These are phyloP conservation scores for Candida chilensis DNA, from an alignment of 805 yeast species.

Conservation along the genomic window DNA sequence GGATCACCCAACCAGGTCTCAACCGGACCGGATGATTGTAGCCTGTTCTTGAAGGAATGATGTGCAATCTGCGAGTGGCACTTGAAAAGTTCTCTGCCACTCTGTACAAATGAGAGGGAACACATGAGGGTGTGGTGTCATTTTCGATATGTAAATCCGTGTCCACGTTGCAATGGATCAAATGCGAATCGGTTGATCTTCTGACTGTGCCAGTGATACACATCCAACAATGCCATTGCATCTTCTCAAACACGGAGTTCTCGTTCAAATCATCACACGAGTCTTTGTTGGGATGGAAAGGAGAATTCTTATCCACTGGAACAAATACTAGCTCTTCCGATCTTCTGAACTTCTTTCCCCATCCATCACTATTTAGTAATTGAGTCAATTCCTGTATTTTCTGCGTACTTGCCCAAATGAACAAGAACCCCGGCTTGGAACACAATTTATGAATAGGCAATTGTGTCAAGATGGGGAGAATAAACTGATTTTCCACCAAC, in stretches of 20 bases:
- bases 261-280: slow-evolving; percentile 23
- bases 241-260: slow-evolving; percentile 44
- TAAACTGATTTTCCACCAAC: slow-evolving; percentile 62
- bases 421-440: slow-evolving; percentile 78
- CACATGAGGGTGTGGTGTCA: slow-evolving; percentile 8
- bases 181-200: slow-evolving; percentile 71
- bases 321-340: slow-evolving; percentile 85
- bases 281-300: slow-evolving; percentile 53
- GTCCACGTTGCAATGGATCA: slow-evolving; percentile 88
- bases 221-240: slow-evolving; percentile 98
- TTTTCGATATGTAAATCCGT: slow-evolving; percentile 78
- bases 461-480: slow-evolving; percentile 49
- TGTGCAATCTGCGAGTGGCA: slow-evolving; percentile 75
- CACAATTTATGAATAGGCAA: slow-evolving; percentile 69
- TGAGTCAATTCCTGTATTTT: slow-evolving; percentile 56
- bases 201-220: slow-evolving; percentile 92
- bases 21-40: slow-evolving; percentile 50
- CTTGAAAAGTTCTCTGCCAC: slow-evolving; percentile 86
- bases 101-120: slow-evolving; percentile 47
- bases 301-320: slow-evolving; percentile 57
- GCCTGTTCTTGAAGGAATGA: slow-evolving; percentile 69
- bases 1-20: slow-evolving; percentile 86
- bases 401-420: slow-evolving; percentile 80
- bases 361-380: slow-evolving; percentile 37
- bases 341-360: slow-evolving; percentile 66